Conservation (phyloP, 208 protist genomes). For the Acanthamoeba lenticulata region DNA sequence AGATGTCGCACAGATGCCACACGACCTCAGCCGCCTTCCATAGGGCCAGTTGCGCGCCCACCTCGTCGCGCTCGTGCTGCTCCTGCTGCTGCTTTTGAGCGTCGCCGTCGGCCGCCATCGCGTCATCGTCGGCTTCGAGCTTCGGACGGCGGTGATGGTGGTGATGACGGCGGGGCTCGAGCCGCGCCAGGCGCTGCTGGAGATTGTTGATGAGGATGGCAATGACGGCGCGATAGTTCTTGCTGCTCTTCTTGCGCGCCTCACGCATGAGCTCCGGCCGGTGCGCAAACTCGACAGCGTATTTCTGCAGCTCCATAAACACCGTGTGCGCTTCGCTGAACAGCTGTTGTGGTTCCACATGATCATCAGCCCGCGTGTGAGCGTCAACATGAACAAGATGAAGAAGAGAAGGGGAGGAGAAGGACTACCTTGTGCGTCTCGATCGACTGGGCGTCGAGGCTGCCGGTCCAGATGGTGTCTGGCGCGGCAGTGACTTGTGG, state of each 20-base stretch:
- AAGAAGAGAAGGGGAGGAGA: background rate
- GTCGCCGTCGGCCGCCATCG: too few species aligned
- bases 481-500: background rate
- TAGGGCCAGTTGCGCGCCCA: constrained; percentile 8
- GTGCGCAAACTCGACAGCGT: background rate
- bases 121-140: too few species aligned
- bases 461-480: background rate
- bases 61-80: background rate
- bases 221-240: constrained; percentile 28
- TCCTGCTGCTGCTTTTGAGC: background rate
- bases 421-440: constrained; percentile 9
- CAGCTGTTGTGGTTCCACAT: background rate
- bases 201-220: constrained; percentile 45
- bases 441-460: background rate
- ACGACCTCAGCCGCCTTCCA: constrained; percentile 61
- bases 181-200: background rate
- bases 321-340: constrained; percentile 43
- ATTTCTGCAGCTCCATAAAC: constrained; percentile 47
- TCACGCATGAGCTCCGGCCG: constrained; percentile 7
- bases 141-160: too few species aligned
- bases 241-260: constrained; percentile 54
- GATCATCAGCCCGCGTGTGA: too few species aligned
- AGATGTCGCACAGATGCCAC: constrained; percentile 64
- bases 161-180: too few species aligned
- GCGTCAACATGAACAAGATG: too few species aligned